These are phyloP conservation scores for Protea cynaroides DNA, from an alignment of 164 flowering plant species.

Conservation along the genomic window DNA sequence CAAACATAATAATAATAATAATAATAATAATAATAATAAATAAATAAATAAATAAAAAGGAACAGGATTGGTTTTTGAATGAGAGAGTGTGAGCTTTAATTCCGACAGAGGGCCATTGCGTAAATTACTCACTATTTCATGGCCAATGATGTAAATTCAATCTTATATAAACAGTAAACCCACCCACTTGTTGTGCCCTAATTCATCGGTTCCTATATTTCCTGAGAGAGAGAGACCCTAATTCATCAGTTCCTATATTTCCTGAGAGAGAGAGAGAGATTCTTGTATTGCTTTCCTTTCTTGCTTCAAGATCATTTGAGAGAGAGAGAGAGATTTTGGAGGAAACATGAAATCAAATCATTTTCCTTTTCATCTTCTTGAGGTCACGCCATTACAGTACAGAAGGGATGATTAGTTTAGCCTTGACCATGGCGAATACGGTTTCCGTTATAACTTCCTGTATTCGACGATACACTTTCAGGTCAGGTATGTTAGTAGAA, in stretches of 20 bases:
- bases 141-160: background rate
- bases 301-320: conserved; percentile 1
- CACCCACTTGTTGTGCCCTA: conserved; percentile 1
- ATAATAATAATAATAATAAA: no score
- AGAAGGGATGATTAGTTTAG: background rate
- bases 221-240: background rate
- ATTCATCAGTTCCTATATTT: background rate
- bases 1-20: no score
- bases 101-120: background rate
- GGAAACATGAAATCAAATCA: no score
- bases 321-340: background rate
- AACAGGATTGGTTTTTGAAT: no score
- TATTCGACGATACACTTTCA: background rate
- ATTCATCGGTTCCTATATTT: background rate
- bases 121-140: background rate
- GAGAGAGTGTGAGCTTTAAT: background rate
- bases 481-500: background rate
- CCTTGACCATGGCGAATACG: conserved; percentile 1
- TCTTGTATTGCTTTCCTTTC: background rate
- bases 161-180: conserved; percentile 4
- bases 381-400: conserved; percentile 3
- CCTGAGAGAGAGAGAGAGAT: background rate
- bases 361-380: no score
- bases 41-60: no score
- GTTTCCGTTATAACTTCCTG: background rate